Evolutionary conservation across 441 rosid species (phyloP).

Genomic region (Populus hybrid): DNA sequence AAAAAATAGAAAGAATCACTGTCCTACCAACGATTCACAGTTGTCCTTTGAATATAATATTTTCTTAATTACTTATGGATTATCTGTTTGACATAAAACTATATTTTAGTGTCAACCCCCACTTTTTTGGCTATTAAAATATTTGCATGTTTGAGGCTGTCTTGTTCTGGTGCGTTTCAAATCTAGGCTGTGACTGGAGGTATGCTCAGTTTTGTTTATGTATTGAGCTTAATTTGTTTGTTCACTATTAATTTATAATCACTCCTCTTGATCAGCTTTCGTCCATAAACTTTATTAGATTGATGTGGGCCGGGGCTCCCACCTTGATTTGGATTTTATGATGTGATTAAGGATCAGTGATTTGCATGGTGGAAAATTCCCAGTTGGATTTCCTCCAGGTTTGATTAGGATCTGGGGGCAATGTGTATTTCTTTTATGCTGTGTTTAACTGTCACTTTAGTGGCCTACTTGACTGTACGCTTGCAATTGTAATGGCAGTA

Average conservation of each 20-base stretch:
- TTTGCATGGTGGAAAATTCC: constrained; percentile 18
- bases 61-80: constrained; percentile 9
- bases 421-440: background rate
- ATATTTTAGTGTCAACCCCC: constrained; percentile 21
- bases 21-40: constrained; percentile 43
- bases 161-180: constrained; percentile 27
- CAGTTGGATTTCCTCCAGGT: constrained; percentile 8
- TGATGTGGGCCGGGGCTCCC: background rate
- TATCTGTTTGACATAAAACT: constrained; percentile 40
- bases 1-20: constrained; percentile 23
- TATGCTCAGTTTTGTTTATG: constrained; percentile 8
- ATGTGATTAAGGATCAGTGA: constrained; percentile 7
- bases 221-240: constrained; percentile 1
- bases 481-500: constrained; percentile 27
- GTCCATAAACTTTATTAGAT: constrained; percentile 6
- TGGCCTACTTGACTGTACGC: constrained; percentile 4
- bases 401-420: background rate
- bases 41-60: constrained; percentile 15
- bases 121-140: constrained; percentile 13
- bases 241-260: constrained; percentile 1
- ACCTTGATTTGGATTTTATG: background rate
- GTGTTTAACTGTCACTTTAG: background rate
- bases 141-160: constrained; percentile 13
- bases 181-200: constrained; percentile 25
- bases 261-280: constrained; percentile 25